Evolutionary conservation across 1,139 yeast species (phyloP), one percentile per base, ranked within the genome.

Genomic region (Arxiozyma slooffiae): DNA sequence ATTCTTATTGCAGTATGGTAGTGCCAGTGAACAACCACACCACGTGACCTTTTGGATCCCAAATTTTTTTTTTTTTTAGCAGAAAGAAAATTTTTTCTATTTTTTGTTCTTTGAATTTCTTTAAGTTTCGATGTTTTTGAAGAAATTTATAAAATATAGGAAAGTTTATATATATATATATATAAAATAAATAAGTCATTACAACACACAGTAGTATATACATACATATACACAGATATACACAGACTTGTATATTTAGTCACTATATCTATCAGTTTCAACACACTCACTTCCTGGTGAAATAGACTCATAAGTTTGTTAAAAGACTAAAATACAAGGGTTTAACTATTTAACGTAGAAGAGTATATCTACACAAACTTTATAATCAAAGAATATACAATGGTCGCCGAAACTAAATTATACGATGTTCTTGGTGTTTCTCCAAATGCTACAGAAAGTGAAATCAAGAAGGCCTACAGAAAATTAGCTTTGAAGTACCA

Each of bases 391-490:
- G 55, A 58, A 38, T 43, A 51, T 45, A 67, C 54, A 59, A 90
- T 92, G 97, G 97, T 85, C 56, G 88, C 82, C 65, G 97, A 92
- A 54, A 83, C 97, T 43, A 85, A 85, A 67, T 78, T 84, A 57
- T 92, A 92, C 72, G 97, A 90, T 63, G 68, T 79, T 37, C 76
- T 90, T 60, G 96, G 95, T 50, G 95, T 90, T 48, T 66, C 85
- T 34, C 81, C 88, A 49, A 76, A 76, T 50, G 97, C 97, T 41
- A 73, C 81, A 34, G 96, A 86, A 50, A 71, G 79, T 45, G 95
- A 90, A 70, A 82, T 92, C 69, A 92, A 90, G 71, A 92, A 92
- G 70, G 97, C 97, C 21, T 92, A 92, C 74, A 83, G 97, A 76
- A 81, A 86, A 63, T 80, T 87, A 48, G 98, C 98, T 22, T 78